Percentiles rank a stretch among this genome's conserved stretches.
These are phyloP conservation scores for Phoma sp. DNA, from an alignment of 2,329 filamentous ascomycete genomes.

Conservation along the genomic window DNA sequence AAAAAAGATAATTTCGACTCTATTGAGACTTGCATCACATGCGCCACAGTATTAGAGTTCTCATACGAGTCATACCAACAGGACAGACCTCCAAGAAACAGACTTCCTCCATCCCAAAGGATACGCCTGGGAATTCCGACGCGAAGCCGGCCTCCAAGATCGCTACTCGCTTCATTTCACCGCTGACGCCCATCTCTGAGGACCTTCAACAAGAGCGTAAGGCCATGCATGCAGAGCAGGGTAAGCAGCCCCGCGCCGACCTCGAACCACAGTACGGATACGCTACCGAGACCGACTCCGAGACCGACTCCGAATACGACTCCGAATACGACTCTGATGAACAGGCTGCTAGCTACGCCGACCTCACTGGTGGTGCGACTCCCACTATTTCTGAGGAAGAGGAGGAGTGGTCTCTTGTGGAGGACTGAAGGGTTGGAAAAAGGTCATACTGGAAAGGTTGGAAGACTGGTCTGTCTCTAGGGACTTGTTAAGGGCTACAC, in stretches of 20 bases:
- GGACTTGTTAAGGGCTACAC: too few species aligned
- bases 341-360: not conserved
- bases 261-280: not conserved
- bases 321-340: slow-evolving; percentile 14
- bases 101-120: too few species aligned
- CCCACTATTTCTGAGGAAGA: slow-evolving; percentile 8
- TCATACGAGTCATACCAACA: too few species aligned
- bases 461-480: too few species aligned
- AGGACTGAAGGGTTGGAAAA: not conserved
- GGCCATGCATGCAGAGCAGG: slow-evolving; percentile 3
- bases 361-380: slow-evolving; percentile 14
- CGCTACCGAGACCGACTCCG: slow-evolving; percentile 7
- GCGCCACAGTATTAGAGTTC: too few species aligned
- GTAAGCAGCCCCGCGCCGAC: not conserved
- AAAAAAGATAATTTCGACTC: too few species aligned
- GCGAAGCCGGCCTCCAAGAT: slow-evolving; percentile 5
- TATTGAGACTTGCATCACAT: too few species aligned
- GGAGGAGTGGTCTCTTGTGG: slow-evolving; percentile 18
- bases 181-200: slow-evolving; percentile 7
- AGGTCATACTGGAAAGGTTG: too few species aligned
- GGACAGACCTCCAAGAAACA: too few species aligned
- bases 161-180: slow-evolving; percentile 4
- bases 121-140: not conserved
- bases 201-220: slow-evolving; percentile 9
- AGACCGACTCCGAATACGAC: too few species aligned